Base-by-base conservation (phyloP, 192 early-diverging fungal species). In the Jimgerdemannia lactiflua region DNA sequence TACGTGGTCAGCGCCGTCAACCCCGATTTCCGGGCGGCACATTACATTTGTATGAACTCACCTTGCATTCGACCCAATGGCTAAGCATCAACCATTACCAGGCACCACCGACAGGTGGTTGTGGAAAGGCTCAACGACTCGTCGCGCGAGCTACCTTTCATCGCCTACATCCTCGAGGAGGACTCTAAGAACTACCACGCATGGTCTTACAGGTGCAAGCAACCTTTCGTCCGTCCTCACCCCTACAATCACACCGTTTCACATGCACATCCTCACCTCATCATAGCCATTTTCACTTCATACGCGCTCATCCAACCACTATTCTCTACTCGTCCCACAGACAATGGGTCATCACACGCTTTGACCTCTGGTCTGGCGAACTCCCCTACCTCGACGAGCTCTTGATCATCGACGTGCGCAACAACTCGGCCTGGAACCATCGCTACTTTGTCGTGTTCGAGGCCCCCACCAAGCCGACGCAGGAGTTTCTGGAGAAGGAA, bases 381-480 rank as follows among this genome's bases (percentile, higher is more conserved):
- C 75, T 96, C 40, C 69, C 42, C 8, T 96, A 93, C 78, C 80
- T 93, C 3, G 86, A 95, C n/a, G 80, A 87, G 4, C 78, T 94
- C 75, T 74, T 99, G 42, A 82, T 86, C 20, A 75, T 89, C 65
- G 98, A 99, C 80, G 86, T 98, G 11, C 85, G 97, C 65, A 99
- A 99, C 85, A 99, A 99, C 79, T 99, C 97, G 44, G 97, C 97
- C 0, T 99, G 97, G 98, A 99, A 98, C 82, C 95, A 99, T 74
- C 90, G 98, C 20, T 97, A 87, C 80, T 99, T 93, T 92, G 86
- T 89, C 3, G 71, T 91, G 3, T 88, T 87, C 41, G 69, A 76
- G 64, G 77, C 79, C 78, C 75, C 81, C 3, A 70, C 65, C 10
- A 65, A 69, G 4, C 63, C 85, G 43, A 75, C 77, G 4, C 81